Conservation (phyloP, 106 monocot species). For the Dioscorea dumetorum region DNA sequence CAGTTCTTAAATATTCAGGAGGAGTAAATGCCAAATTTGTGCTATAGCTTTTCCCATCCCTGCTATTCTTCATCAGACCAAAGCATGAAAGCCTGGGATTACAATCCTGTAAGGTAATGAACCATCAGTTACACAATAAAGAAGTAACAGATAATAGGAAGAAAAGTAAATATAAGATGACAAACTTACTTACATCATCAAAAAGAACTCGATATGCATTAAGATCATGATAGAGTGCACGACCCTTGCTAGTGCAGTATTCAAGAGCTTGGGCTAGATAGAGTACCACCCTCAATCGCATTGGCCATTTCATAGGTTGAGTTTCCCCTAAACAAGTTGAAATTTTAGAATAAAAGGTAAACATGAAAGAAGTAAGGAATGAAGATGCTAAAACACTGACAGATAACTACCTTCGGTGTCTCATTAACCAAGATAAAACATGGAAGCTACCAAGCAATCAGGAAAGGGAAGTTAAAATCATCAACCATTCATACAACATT, state of each 20-base stretch:
- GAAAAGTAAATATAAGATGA: neutral
- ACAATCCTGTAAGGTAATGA: constrained; percentile 50
- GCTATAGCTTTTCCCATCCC: constrained; percentile 95
- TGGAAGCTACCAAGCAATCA: too few relatives aligned
- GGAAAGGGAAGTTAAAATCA: too few relatives aligned
- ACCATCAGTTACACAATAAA: constrained; percentile 11
- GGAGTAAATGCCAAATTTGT: constrained; percentile 92
- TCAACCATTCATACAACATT: too few relatives aligned
- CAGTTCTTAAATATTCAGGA: constrained; percentile 89
- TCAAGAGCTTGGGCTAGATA: constrained; percentile 79
- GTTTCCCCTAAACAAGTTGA: constrained; percentile 46
- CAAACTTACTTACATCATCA: constrained; percentile 51
- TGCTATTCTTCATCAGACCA: constrained; percentile 92
- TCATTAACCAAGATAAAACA: too few relatives aligned
- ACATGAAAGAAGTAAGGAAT: too few relatives aligned
- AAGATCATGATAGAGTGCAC: constrained; percentile 90
- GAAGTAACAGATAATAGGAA: constrained; percentile 1
- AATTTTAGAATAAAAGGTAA: too few relatives aligned
- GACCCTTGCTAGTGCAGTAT: constrained; percentile 71
- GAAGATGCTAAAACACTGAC: too few relatives aligned
- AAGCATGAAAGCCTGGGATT: constrained; percentile 89
- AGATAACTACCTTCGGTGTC: too few relatives aligned
- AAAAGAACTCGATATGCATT: constrained; percentile 91
- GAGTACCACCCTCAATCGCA: constrained; percentile 81
- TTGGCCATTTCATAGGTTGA: constrained; percentile 89